phyloP scores from a whole-genome alignment of 495 filamentous ascomycete genomes.

The Venustampulla echinocandica region DNA sequence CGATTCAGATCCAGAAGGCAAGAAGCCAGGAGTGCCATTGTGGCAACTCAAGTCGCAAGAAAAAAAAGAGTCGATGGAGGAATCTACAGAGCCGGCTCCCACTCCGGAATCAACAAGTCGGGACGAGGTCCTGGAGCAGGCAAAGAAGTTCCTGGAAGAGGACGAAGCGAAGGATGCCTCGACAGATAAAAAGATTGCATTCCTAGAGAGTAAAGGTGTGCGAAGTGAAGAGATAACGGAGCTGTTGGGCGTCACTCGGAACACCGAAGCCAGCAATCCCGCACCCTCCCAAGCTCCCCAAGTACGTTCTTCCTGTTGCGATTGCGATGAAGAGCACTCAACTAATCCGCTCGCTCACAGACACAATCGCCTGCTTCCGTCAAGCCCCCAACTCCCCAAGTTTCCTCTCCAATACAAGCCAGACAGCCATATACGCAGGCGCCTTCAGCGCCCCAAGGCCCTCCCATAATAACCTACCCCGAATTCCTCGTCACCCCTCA shows the following conservation, averaged over 20 bases:
- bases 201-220: conserved; percentile 74
- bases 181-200: conserved; percentile 63
- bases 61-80: conserved; percentile 3
- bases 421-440: conserved; percentile 5
- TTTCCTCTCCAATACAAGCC: conserved; percentile 8
- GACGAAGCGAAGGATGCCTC: conserved; percentile 63
- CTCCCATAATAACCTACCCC: conserved; percentile 95
- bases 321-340: too few species aligned
- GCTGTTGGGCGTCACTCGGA: conserved; percentile 41
- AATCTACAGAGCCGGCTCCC: conserved; percentile 3
- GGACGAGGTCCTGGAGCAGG: conserved; percentile 53
- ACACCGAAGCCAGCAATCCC: conserved; percentile 15
- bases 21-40: conserved; percentile 16
- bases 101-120: conserved; percentile 14
- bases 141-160: conserved; percentile 70
- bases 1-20: conserved; percentile 15
- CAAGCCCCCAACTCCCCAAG: conserved; percentile 4
- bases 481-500: conserved; percentile 75
- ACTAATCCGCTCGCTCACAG: too few species aligned
- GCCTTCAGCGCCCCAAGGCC: conserved; percentile 16
- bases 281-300: not conserved
- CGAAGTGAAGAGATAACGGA: conserved; percentile 55
- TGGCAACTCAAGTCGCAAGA: conserved; percentile 15
- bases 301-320: too few species aligned
- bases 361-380: too few species aligned